These are phyloP conservation scores for Sicyos edulis DNA, from an alignment of 306 rosid species.

Conservation along the genomic window DNA sequence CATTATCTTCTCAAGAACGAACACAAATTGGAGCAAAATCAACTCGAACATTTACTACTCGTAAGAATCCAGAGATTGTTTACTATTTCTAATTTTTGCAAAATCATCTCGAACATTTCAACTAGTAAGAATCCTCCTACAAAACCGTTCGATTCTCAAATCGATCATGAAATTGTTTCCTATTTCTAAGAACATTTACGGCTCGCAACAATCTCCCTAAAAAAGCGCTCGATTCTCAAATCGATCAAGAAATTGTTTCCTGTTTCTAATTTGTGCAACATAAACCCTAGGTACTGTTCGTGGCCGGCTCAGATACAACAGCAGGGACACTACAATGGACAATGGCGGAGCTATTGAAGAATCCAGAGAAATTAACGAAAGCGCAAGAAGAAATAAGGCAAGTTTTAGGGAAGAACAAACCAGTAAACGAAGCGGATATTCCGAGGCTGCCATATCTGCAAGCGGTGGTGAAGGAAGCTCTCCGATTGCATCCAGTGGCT, in stretches of 20 bases:
- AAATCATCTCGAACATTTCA: neutral
- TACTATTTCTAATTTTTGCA: too few species aligned
- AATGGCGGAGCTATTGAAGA: conserved; percentile 13
- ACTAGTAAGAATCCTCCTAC: neutral
- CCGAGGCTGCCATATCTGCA: conserved; percentile 12
- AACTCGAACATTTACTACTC: neutral
- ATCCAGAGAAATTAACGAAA: conserved; percentile 4
- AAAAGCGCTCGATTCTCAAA: neutral
- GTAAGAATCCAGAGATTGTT: too few species aligned
- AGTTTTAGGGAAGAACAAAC: neutral
- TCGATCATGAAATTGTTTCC: neutral
- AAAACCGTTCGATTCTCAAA: neutral
- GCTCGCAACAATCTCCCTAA: too few species aligned
- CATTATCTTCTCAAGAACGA: conserved; percentile 8
- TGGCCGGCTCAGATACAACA: conserved; percentile 11
- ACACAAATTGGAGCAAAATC: neutral
- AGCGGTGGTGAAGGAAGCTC: conserved; percentile 7
- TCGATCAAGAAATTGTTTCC: neutral
- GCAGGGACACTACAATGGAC: conserved; percentile 5
- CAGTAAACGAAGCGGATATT: neutral
- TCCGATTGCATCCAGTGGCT: neutral
- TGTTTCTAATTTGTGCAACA: neutral
- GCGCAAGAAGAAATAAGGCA: neutral
- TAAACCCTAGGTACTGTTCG: neutral
- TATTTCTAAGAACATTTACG: too few species aligned